Evolutionary conservation across 2,329 filamentous ascomycete genomes (phyloP), one percentile per base, ranked within the genome.

Genomic region (Aphanoascus verrucosus): DNA sequence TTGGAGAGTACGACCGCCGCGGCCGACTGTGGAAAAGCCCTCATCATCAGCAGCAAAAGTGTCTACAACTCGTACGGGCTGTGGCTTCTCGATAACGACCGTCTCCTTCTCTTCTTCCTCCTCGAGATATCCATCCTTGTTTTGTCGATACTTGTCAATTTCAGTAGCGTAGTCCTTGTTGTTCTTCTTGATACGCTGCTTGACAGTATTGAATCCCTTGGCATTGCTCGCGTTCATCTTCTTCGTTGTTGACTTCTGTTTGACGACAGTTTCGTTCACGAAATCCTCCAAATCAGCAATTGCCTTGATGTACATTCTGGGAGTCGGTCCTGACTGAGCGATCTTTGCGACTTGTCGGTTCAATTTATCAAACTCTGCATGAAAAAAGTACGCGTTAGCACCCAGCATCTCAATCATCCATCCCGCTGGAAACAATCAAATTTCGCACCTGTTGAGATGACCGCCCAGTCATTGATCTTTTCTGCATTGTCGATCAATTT

Each of bases 211-310:
- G 65, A 98, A 81, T 65, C 90, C 89, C 73, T 89, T 88, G 60
- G 89, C 86, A 68, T 91, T 94, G 67, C 85, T 93, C 58, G 90
- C 89, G 75, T 95, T 98, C 90, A 97, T 95, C 80, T 96, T 97
- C 82, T 96, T 96, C 59, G 85, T 83, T 1, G 87, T 86, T 62
- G 94, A 86, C 78, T 98, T 98, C 69, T 94, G 88, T 80, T 96
- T 96, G 64, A 89, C 83, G 60, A 94, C 81, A 20, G 90, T 84
- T 77, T 98, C 94, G 68, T 90, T 90, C 79, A 96, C 86, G 67
- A 86, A 82, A 64, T 94, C 90, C 74, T 98, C 93, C 60, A 98
- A 78, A 67, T 98, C 91, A 64, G 91, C 86, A 61, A 97, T 82
- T 61, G 86, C 84, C 76, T 93, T 90, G 72, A 98, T 84, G 74